phyloP scores from a whole-genome alignment of 2,329 filamentous ascomycete species.

The Nemania sp. region DNA sequence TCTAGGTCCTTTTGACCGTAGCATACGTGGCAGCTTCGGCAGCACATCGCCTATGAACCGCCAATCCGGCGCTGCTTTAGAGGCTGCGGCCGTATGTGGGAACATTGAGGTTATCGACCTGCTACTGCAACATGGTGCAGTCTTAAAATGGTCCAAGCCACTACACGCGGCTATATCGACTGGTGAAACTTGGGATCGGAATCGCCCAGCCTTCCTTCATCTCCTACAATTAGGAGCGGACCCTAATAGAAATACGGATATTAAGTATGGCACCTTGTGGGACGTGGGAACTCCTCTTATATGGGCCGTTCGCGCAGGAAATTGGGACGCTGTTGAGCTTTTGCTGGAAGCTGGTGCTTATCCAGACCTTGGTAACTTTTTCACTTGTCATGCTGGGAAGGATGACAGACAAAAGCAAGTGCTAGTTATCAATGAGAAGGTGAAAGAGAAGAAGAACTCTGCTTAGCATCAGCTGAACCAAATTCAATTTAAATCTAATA shows the following conservation, averaged over 20 bases:
- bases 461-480: no score
- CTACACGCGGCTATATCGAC: background rate
- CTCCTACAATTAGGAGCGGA: background rate
- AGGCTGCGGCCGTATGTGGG: background rate
- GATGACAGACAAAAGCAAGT: no score
- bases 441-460: background rate
- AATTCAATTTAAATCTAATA: no score
- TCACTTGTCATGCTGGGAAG: background rate
- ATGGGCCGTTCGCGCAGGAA: background rate
- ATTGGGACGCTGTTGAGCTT: conserved; percentile 6
- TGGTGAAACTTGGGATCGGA: background rate
- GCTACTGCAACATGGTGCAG: background rate
- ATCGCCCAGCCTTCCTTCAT: background rate
- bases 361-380: background rate
- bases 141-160: background rate
- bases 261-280: background rate
- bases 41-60: background rate
- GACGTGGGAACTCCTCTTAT: background rate
- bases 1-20: background rate
- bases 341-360: background rate
- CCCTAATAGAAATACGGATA: background rate
- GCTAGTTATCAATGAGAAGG: background rate
- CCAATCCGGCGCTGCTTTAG: background rate
- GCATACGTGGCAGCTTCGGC: background rate
- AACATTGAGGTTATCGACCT: background rate